These are phyloP conservation scores for Leccinum glutinopallens DNA, from an alignment of 1,284 basidiomycete genomes.

Conservation along the genomic window DNA sequence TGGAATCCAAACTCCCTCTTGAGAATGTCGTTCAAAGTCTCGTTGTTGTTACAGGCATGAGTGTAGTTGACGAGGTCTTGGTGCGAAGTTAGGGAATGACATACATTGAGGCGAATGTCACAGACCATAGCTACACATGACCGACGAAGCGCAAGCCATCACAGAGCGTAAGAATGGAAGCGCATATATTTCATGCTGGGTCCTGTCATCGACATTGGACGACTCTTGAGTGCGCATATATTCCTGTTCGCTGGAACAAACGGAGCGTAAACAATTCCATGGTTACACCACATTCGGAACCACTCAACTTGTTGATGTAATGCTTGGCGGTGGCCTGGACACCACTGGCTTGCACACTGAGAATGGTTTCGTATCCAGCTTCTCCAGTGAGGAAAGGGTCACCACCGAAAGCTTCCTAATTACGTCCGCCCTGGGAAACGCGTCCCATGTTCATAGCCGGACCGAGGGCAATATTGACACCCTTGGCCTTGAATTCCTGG, in stretches of 20 bases:
- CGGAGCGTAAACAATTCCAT: conserved; percentile 15
- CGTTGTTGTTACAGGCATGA: conserved; percentile 56
- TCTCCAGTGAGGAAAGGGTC: conserved; percentile 71
- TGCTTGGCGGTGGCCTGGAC: conserved; percentile 72
- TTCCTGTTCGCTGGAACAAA: conserved; percentile 46
- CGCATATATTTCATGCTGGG: conserved; percentile 61
- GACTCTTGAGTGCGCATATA: conserved; percentile 40
- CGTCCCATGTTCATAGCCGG: conserved; percentile 59
- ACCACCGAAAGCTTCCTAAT: conserved; percentile 71
- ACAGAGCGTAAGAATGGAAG: conserved; percentile 52
- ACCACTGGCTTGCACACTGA: conserved; percentile 65
- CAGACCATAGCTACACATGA: conserved; percentile 77
- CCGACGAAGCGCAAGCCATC: conserved; percentile 61
- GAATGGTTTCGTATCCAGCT: conserved; percentile 59
- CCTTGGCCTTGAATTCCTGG: conserved; percentile 74
- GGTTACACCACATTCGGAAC: background rate
- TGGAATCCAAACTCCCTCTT: conserved; percentile 63
- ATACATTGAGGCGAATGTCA: conserved; percentile 14
- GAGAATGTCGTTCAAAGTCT: conserved; percentile 55
- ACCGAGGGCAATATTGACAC: conserved; percentile 64
- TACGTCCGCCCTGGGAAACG: conserved; percentile 55
- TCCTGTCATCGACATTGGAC: conserved; percentile 66
- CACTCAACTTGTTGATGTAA: conserved; percentile 55
- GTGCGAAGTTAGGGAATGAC: conserved; percentile 11
- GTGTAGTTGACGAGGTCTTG: conserved; percentile 47